Conservation (phyloP, 441 rosid genomes). For the Adansonia madagascariensis region DNA sequence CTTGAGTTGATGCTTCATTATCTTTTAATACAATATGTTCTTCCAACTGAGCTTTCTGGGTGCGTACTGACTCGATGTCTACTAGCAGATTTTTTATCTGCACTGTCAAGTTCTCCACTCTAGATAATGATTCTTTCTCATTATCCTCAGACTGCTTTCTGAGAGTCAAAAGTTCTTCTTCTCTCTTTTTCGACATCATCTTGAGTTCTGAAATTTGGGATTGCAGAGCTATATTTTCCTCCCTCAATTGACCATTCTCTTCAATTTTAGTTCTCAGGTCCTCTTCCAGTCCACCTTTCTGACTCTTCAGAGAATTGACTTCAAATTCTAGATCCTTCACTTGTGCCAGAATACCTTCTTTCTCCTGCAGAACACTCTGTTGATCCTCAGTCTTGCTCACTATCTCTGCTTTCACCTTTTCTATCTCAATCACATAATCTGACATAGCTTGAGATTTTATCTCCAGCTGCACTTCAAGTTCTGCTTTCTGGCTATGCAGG, state of each 20-base stretch:
- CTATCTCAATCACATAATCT: conserved; percentile 11
- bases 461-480: conserved; percentile 52
- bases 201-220: conserved; percentile 56
- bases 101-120: conserved; percentile 48
- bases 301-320: conserved; percentile 49
- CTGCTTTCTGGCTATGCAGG: conserved; percentile 44
- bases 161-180: conserved; percentile 48
- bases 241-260: conserved; percentile 42
- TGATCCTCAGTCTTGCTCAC: conserved; percentile 24
- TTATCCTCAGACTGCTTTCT: conserved; percentile 54
- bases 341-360: conserved; percentile 46
- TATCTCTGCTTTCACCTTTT: conserved; percentile 17
- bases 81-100: conserved; percentile 26
- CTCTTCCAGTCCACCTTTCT: conserved; percentile 55
- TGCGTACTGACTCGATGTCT: conserved; percentile 40
- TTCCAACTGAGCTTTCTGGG: conserved; percentile 55
- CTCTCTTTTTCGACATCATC: conserved; percentile 46
- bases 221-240: conserved; percentile 44
- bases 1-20: conserved; percentile 52
- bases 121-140: conserved; percentile 55
- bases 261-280: conserved; percentile 42
- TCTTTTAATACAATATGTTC: conserved; percentile 43
- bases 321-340: conserved; percentile 47
- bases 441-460: conserved; percentile 19
- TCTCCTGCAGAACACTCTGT: conserved; percentile 52